Conservation (phyloP, 345 rosid species). For the Dovyalis caffra region DNA sequence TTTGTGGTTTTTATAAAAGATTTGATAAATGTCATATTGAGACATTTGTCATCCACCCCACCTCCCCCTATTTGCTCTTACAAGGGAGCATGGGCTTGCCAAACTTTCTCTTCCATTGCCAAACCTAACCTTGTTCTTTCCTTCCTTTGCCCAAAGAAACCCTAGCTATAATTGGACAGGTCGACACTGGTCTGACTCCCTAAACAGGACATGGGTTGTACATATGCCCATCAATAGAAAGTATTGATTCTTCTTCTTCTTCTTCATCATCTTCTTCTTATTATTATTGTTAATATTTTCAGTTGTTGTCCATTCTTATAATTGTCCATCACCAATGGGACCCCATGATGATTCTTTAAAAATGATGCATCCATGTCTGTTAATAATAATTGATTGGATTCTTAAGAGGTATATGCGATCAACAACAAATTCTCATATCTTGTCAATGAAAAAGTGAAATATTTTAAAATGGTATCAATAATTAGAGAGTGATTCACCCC, state of each 20-base stretch:
- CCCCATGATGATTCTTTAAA: slow-evolving; percentile 1
- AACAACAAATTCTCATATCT: not conserved
- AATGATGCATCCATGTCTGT: not conserved
- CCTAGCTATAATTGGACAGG: no score
- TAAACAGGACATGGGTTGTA: slow-evolving; percentile 14
- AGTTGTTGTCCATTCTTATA: slow-evolving; percentile 12
- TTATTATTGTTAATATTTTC: not conserved
- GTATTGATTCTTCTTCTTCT: no score
- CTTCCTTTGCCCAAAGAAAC: no score
- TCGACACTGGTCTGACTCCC: not conserved
- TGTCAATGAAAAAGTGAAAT: not conserved
- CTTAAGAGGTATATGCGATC: not conserved
- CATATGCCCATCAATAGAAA: slow-evolving; percentile 10
- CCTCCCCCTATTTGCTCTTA: not conserved
- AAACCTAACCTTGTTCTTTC: not conserved
- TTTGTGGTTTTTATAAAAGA: not conserved
- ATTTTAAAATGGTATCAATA: not conserved
- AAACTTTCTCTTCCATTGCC: not conserved
- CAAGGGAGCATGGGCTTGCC: no score
- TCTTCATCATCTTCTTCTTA: no score
- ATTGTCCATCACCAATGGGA: not conserved
- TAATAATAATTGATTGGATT: slow-evolving; percentile 14
- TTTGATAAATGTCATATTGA: not conserved
- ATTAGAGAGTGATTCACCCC: not conserved
- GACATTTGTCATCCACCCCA: not conserved